These are phyloP conservation scores for Proliferodiscus dingleyae DNA, from an alignment of 2,329 filamentous ascomycete genomes.

Conservation along the genomic window DNA sequence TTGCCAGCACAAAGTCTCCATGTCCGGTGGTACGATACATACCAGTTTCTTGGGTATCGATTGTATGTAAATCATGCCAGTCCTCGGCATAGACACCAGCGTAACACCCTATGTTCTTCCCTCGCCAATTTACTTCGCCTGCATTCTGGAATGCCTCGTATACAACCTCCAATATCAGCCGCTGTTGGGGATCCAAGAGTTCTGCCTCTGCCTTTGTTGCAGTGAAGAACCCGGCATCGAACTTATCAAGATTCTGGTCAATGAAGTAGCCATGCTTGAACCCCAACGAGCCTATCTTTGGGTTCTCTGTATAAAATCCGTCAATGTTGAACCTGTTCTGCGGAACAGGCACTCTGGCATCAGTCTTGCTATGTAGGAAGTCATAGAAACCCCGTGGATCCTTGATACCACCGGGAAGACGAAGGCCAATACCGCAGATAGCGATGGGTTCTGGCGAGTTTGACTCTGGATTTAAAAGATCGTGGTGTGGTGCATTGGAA, in stretches of 20 bases:
- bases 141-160: slow-evolving; percentile 25
- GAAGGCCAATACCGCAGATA: slow-evolving; percentile 22
- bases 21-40: slow-evolving; percentile 2
- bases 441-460: slow-evolving; percentile 5
- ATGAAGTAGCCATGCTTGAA: slow-evolving; percentile 16
- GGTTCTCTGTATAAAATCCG: slow-evolving; percentile 7
- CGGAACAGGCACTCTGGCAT: slow-evolving; percentile 2
- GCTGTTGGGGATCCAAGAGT: slow-evolving; percentile 24
- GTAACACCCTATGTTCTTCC: neutral
- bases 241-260: slow-evolving; percentile 8
- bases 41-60: slow-evolving; percentile 4
- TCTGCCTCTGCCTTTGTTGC: slow-evolving; percentile 10
- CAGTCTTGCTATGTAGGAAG: slow-evolving; percentile 6
- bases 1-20: slow-evolving; percentile 4
- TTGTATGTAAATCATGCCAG: slow-evolving; percentile 4
- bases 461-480: neutral
- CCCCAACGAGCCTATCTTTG: neutral
- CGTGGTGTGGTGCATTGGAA: too few species aligned
- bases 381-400: slow-evolving; percentile 2
- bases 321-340: slow-evolving; percentile 12
- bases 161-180: slow-evolving; percentile 24
- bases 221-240: slow-evolving; percentile 19
- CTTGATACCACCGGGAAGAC: slow-evolving; percentile 27
- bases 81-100: slow-evolving; percentile 4
- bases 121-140: slow-evolving; percentile 9